Conservation (phyloP, 2,329 filamentous ascomycete genomes). For the Pseudogymnoascus sp. region DNA sequence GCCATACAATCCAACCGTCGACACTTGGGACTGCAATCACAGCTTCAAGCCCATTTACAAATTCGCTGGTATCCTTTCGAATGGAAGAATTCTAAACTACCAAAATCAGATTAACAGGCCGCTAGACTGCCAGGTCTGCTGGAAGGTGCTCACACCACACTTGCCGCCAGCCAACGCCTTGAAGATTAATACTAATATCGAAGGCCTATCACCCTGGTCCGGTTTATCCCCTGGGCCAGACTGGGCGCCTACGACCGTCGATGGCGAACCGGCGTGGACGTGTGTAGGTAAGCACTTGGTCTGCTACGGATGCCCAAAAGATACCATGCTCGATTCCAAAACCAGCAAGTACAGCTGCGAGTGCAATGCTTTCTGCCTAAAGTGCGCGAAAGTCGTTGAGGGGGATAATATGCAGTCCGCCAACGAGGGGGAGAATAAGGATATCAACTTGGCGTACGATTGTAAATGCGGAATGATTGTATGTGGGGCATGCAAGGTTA, state of each 20-base stretch:
- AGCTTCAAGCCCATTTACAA: constrained; percentile 1
- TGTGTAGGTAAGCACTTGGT: neutral
- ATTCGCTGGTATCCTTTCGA: neutral
- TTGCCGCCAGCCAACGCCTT: neutral
- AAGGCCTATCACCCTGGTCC: neutral
- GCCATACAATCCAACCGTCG: constrained; percentile 12
- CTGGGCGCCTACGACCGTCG: neutral
- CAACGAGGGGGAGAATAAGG: neutral
- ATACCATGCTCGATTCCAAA: neutral
- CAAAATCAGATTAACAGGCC: neutral
- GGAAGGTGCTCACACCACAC: neutral
- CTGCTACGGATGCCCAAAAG: neutral
- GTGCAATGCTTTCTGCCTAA: neutral
- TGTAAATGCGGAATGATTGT: constrained; percentile 12
- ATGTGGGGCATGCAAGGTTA: constrained; percentile 12
- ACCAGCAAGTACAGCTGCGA: neutral
- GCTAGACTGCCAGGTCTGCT: constrained; percentile 16
- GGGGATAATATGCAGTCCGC: neutral
- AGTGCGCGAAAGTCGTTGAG: neutral
- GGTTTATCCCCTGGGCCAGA: neutral
- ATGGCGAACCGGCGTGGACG: neutral
- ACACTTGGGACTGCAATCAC: constrained; percentile 17
- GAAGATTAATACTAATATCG: neutral
- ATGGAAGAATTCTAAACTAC: neutral
- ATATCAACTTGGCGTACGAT: constrained; percentile 9